phyloP scores from a whole-genome alignment of 352 stramenopile genomes.

The Phytophthora pinifolia region DNA sequence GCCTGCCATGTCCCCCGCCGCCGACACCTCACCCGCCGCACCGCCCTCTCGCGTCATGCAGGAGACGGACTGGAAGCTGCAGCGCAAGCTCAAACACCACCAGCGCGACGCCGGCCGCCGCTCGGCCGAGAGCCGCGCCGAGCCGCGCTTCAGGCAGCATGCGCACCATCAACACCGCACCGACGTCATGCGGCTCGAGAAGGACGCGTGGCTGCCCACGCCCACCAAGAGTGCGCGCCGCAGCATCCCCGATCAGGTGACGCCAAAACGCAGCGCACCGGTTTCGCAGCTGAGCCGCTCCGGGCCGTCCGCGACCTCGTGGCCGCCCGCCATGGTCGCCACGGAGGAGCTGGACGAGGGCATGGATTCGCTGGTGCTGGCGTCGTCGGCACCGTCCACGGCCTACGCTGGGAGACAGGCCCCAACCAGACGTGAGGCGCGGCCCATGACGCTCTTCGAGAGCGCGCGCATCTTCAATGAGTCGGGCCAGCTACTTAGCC shows the following conservation, averaged over 20 bases:
- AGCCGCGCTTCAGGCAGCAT: constrained; percentile 46
- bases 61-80: constrained; percentile 54
- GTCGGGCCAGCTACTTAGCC: constrained; percentile 63
- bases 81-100: constrained; percentile 73
- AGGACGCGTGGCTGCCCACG: constrained; percentile 38
- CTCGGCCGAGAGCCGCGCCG: constrained; percentile 16
- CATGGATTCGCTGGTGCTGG: constrained; percentile 30
- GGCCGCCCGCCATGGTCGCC: constrained; percentile 37
- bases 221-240: constrained; percentile 26
- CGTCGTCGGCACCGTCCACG: constrained; percentile 48
- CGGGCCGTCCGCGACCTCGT: constrained; percentile 51
- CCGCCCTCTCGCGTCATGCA: constrained; percentile 20
- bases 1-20: constrained; percentile 30
- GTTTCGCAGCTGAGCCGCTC: constrained; percentile 43
- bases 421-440: constrained; percentile 43
- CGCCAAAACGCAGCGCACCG: background rate
- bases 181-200: constrained; percentile 39
- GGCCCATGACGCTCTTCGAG: constrained; percentile 80
- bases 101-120: constrained; percentile 55
- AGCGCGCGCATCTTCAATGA: constrained; percentile 80
- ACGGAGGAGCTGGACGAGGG: constrained; percentile 36
- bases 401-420: constrained; percentile 32
- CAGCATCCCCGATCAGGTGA: constrained; percentile 35
- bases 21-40: constrained; percentile 16
- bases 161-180: constrained; percentile 32